phyloP scores from a whole-genome alignment of 2,329 filamentous ascomycete genomes.

The Stachybotrys chartarum region DNA sequence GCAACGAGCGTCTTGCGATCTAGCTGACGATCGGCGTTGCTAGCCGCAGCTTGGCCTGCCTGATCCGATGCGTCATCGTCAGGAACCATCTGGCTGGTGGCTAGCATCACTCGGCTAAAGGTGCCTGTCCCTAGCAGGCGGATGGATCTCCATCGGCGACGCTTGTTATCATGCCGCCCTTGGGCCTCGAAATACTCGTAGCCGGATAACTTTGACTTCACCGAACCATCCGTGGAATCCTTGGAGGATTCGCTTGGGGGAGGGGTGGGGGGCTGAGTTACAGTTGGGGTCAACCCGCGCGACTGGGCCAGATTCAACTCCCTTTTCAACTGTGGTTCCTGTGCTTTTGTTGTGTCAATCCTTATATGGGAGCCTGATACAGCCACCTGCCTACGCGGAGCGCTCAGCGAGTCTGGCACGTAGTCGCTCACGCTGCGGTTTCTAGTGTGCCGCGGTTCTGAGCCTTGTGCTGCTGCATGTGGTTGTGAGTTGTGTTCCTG shows the following conservation, averaged over 20 bases:
- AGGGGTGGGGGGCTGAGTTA: conserved; percentile 67
- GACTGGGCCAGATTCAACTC: conserved; percentile 76
- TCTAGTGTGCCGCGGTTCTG: conserved; percentile 43
- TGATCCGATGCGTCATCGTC: conserved; percentile 36
- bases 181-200: conserved; percentile 64
- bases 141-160: conserved; percentile 71
- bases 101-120: conserved; percentile 89
- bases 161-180: conserved; percentile 60
- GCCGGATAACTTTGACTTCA: conserved; percentile 29
- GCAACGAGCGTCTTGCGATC: conserved; percentile 79
- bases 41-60: conserved; percentile 20
- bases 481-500: conserved; percentile 7
- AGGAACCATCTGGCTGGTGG: conserved; percentile 64
- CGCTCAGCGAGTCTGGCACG: conserved; percentile 61
- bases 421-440: conserved; percentile 90
- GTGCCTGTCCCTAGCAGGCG: conserved; percentile 84
- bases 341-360: conserved; percentile 26
- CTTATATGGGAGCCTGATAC: conserved; percentile 56
- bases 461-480: conserved; percentile 10
- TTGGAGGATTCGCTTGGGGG: conserved; percentile 68
- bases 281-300: conserved; percentile 58
- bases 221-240: conserved; percentile 31
- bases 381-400: conserved; percentile 65
- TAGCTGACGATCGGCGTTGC: conserved; percentile 19
- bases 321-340: conserved; percentile 52